Evolutionary conservation across 495 filamentous ascomycete species (phyloP).

Genomic region (Talaromyces liani): DNA sequence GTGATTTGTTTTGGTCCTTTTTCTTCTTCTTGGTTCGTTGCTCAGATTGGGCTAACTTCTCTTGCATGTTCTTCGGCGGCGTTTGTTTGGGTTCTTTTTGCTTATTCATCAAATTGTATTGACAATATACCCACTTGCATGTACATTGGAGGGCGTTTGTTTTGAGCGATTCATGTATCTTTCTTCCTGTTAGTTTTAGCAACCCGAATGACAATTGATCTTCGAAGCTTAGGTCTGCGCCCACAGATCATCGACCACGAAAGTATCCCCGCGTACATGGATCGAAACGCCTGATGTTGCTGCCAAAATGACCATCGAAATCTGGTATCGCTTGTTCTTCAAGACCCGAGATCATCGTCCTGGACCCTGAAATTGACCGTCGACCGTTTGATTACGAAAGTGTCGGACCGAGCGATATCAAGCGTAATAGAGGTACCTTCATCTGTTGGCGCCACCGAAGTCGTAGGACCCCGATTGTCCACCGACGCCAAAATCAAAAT

Average conservation of each 20-base stretch:
- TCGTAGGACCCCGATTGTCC: conserved; percentile 18
- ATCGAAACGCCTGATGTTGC: not conserved
- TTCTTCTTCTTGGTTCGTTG: not conserved
- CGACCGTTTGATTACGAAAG: not conserved
- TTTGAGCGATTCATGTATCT: not conserved
- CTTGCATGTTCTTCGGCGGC: not conserved
- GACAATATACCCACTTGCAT: not conserved
- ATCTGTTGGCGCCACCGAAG: conserved; percentile 2
- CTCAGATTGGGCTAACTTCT: not conserved
- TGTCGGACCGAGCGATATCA: not conserved
- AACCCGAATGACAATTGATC: not conserved
- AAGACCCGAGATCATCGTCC: not conserved
- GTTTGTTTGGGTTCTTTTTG: not conserved
- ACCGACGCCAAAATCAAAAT: conserved; percentile 32
- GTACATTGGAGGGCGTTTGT: not conserved
- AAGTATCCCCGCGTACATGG: not conserved
- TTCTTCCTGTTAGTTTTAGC: not conserved
- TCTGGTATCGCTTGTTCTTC: not conserved
- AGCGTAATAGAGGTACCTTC: not conserved
- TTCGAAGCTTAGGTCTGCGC: not conserved
- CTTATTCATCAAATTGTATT: not conserved
- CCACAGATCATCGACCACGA: not conserved
- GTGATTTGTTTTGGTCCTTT: not conserved
- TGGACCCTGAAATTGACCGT: not conserved
- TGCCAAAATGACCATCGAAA: not conserved